phyloP scores from a whole-genome alignment of 176 grass and related monocot genomes.

The Oropetium thomaeum region DNA sequence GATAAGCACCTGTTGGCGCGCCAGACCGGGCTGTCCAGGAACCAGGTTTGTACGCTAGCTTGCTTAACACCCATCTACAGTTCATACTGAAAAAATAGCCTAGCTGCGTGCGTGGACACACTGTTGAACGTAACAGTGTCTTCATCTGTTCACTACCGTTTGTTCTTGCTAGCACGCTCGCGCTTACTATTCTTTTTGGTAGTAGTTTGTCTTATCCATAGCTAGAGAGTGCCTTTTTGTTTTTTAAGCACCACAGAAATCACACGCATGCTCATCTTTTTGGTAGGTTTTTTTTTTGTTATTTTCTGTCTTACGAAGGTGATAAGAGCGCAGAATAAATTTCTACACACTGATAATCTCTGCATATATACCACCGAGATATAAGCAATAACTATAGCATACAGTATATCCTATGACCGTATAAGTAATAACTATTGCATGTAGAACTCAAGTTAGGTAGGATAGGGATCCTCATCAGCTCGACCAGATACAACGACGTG shows the following conservation, averaged over 20 bases:
- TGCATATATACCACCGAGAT: neutral
- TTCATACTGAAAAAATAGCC: no score
- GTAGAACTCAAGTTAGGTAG: neutral
- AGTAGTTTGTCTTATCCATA: constrained; percentile 5
- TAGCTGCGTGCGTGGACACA: neutral
- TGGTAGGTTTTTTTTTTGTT: no score
- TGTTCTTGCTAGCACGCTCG: constrained; percentile 22
- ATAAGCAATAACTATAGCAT: neutral
- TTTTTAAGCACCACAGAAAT: neutral
- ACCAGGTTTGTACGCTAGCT: constrained; percentile 73
- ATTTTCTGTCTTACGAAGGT: neutral
- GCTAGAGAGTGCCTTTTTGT: neutral
- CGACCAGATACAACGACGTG: neutral
- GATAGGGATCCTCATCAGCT: neutral
- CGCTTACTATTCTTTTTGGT: constrained; percentile 15
- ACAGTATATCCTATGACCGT: neutral
- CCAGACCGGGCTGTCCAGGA: constrained; percentile 97
- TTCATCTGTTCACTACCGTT: constrained; percentile 1
- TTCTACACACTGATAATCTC: neutral
- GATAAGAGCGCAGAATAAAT: neutral
- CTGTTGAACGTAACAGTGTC: constrained; percentile 16
- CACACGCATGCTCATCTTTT: neutral
- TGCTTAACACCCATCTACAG: neutral
- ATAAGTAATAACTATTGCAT: neutral
- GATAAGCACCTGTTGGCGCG: constrained; percentile 99